Conservation (phyloP, 345 rosid genomes). For the Hirschfeldia incana region DNA sequence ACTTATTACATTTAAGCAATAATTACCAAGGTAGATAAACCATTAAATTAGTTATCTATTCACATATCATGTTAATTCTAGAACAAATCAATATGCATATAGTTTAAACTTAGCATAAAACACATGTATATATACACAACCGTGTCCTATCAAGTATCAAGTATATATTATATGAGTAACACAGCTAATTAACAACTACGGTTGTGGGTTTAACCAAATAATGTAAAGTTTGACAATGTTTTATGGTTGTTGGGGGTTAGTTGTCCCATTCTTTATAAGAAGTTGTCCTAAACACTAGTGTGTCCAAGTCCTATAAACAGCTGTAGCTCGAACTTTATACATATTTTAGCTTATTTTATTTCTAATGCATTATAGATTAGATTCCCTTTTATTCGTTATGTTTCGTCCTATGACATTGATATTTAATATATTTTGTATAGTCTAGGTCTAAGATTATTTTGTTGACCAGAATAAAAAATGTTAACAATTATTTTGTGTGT, state of each 20-base stretch:
- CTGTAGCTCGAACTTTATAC: constrained; percentile 28
- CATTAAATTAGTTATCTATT: too few relatives aligned
- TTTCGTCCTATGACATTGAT: constrained; percentile 21
- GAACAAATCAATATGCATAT: too few relatives aligned
- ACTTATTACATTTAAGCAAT: too few relatives aligned
- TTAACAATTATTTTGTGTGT: neutral
- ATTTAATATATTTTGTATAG: neutral
- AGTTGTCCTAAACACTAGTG: constrained; percentile 18
- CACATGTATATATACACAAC: neutral
- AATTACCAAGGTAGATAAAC: too few relatives aligned
- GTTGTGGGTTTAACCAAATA: constrained; percentile 37
- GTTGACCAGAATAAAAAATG: neutral
- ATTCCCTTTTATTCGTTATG: constrained; percentile 37
- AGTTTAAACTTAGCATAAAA: neutral
- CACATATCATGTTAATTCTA: too few relatives aligned
- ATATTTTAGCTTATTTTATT: neutral
- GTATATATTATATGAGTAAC: constrained; percentile 5
- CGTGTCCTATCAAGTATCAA: neutral
- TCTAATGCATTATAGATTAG: neutral
- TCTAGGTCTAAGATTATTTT: constrained; percentile 13
- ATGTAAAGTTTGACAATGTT: constrained; percentile 31
- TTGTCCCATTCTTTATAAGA: constrained; percentile 17
- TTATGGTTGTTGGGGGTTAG: constrained; percentile 30
- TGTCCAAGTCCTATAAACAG: constrained; percentile 23
- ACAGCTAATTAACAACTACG: constrained; percentile 37